Evolutionary conservation across 768 basidiomycete genomes (phyloP).

Genomic region (Trametes coccinea): DNA sequence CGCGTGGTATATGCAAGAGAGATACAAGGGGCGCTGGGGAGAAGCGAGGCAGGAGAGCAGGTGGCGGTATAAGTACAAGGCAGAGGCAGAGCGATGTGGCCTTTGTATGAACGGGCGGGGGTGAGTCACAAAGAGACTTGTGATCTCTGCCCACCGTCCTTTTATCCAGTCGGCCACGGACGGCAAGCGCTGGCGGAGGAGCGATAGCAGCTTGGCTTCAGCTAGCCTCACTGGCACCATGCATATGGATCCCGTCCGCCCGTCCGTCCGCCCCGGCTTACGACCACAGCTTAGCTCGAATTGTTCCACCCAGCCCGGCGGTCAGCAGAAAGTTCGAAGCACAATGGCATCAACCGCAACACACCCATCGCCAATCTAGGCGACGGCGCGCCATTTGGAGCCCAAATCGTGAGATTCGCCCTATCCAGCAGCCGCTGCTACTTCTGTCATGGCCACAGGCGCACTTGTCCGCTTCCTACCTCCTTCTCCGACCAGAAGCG

Average conservation of each 20-base stretch:
- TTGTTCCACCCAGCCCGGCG: background rate
- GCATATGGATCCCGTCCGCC: background rate
- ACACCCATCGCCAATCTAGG: slow-evolving; percentile 1
- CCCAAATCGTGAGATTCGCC: slow-evolving; percentile 10
- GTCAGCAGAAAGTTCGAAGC: background rate
- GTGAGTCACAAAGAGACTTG: slow-evolving; percentile 16
- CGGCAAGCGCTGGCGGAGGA: slow-evolving; percentile 21
- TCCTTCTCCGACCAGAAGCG: slow-evolving; percentile 17
- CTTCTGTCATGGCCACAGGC: background rate
- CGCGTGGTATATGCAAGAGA: background rate
- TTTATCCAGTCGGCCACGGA: slow-evolving; percentile 14
- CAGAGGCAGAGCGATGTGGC: background rate
- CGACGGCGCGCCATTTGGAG: slow-evolving; percentile 6
- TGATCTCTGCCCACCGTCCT: slow-evolving; percentile 20
- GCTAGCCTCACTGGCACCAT: too few species aligned
- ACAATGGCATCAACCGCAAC: background rate
- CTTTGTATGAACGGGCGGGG: slow-evolving; percentile 14
- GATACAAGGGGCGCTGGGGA: background rate
- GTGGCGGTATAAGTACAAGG: slow-evolving; percentile 11
- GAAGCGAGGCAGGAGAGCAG: background rate
- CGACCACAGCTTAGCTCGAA: background rate
- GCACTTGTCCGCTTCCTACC: background rate
- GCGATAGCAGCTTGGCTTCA: background rate
- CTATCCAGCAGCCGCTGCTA: background rate
- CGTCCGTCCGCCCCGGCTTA: background rate